phyloP scores from a whole-genome alignment of 106 monocot species.

The Triglochin maritima region DNA sequence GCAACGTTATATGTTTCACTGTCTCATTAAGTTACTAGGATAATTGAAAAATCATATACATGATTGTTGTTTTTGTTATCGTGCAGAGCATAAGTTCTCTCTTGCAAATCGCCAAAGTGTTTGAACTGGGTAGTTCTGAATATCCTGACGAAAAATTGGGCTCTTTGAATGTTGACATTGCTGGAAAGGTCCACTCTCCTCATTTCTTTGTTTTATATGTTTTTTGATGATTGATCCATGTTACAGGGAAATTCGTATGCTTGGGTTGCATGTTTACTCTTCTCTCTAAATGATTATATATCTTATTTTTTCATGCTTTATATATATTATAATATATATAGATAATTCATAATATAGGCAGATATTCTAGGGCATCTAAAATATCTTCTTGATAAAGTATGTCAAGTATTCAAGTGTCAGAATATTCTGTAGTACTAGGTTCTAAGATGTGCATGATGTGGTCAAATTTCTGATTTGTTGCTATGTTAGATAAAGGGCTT shows the following conservation, averaged over 20 bases:
- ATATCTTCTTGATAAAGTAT: too few species aligned
- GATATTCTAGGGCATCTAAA: too few species aligned
- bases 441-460: too few species aligned
- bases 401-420: too few species aligned
- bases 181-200: constrained; percentile 41
- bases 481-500: too few species aligned
- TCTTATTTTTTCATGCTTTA: too few species aligned
- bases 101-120: constrained; percentile 79
- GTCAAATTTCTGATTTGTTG: too few species aligned
- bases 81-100: constrained; percentile 71
- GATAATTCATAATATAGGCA: too few species aligned
- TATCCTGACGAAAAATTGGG: constrained; percentile 56
- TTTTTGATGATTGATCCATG: background rate
- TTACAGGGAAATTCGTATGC: background rate
- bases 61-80: background rate
- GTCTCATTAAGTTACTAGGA: background rate
- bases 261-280: background rate
- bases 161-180: constrained; percentile 37
- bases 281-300: too few species aligned
- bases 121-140: constrained; percentile 89
- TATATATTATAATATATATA: too few species aligned
- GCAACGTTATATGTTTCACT: background rate
- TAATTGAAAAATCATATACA: background rate
- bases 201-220: background rate
- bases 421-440: too few species aligned